phyloP scores from a whole-genome alignment of 139 green algal genomes.

The Tetraselmis striata region DNA sequence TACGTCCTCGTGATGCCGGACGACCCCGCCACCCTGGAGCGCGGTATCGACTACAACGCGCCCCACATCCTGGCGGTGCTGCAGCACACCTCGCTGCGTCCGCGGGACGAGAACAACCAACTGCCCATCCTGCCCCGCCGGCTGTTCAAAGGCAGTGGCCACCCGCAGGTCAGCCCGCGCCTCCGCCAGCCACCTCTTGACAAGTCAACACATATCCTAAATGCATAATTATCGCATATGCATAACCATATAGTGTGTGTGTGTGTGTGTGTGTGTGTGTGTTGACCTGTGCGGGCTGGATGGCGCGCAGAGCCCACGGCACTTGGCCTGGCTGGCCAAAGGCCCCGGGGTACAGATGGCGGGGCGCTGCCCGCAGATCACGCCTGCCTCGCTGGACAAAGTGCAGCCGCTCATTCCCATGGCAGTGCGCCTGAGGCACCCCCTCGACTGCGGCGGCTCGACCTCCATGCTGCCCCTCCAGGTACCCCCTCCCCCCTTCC shows the following conservation, averaged over 20 bases:
- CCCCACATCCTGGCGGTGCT: not conserved
- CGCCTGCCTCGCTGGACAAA: not conserved
- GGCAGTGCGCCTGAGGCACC: not conserved
- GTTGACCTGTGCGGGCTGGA: too few relatives aligned
- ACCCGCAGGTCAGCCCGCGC: not conserved
- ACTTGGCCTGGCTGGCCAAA: not conserved
- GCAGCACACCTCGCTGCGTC: not conserved
- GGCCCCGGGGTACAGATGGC: not conserved
- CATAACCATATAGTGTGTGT: too few relatives aligned
- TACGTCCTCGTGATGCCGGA: not conserved
- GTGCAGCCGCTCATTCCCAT: not conserved
- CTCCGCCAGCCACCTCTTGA: too few relatives aligned
- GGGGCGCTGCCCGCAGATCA: not conserved
- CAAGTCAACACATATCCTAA: too few relatives aligned
- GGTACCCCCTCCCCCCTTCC: too few relatives aligned
- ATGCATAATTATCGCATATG: too few relatives aligned
- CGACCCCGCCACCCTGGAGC: not conserved
- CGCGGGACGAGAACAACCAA: not conserved
- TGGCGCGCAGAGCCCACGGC: not conserved
- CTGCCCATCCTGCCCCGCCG: not conserved
- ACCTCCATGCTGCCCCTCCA: not conserved
- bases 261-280: too few relatives aligned
- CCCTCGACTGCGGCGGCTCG: not conserved
- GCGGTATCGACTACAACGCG: not conserved
- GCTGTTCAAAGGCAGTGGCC: not conserved